Percentiles rank a stretch among this genome's conserved stretches.
Conservation (phyloP, 2,329 filamentous ascomycete species). For the Sarocladium strictum region DNA sequence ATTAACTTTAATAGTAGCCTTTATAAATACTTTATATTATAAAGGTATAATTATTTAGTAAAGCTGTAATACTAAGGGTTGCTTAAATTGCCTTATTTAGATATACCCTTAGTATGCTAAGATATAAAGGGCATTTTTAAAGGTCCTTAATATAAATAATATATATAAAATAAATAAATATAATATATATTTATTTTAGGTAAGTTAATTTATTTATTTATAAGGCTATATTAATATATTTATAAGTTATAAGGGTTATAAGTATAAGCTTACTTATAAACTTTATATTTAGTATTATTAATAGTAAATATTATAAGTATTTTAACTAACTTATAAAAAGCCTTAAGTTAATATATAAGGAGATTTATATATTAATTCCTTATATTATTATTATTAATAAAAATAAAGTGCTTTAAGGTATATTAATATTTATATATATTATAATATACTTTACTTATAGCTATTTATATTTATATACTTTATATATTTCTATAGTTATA, state of each 20-base stretch:
- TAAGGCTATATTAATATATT: not conserved
- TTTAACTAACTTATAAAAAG: too few relatives aligned
- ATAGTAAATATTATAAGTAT: not conserved
- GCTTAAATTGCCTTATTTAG: not conserved
- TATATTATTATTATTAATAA: too few relatives aligned
- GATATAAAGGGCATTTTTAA: too few relatives aligned
- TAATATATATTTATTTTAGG: too few relatives aligned
- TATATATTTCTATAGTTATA: too few relatives aligned
- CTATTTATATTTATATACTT: too few relatives aligned
- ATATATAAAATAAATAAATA: not conserved
- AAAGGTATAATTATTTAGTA: not conserved
- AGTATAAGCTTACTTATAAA: not conserved
- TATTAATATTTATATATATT: too few relatives aligned
- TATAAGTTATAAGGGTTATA: not conserved
- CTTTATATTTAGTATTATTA: not conserved
- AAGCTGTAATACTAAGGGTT: not conserved
- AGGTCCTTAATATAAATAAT: not conserved
- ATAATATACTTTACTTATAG: too few relatives aligned
- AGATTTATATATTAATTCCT: too few relatives aligned
- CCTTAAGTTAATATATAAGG: too few relatives aligned
- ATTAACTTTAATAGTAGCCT: not conserved
- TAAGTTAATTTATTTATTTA: not conserved
- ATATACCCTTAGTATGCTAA: not conserved
- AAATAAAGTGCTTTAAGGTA: too few relatives aligned
- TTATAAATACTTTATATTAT: not conserved